Base-by-base conservation (phyloP, 441 rosid species). In the Erysimum pusillum region DNA sequence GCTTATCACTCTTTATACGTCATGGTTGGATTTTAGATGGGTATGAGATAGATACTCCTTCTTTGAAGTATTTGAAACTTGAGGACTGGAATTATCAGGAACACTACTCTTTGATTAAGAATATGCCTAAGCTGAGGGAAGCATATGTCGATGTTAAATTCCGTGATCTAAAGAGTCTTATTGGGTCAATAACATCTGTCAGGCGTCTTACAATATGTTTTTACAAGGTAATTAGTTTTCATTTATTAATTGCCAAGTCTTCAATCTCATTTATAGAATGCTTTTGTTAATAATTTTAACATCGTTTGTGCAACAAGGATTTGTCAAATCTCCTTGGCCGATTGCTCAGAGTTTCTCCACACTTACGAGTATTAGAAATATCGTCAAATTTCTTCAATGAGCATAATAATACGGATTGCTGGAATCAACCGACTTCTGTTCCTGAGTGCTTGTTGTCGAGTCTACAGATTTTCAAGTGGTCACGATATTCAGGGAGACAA, bases 21-120 rank as follows among this genome's bases (percentile, higher is more conserved):
- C 1, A 12, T 12, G 0, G 2, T 20, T 12, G 0, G 4, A 1
- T 0, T 31, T 3, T n/a, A 8, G 7, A 22, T 14, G 11, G 51
- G 73, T 68, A 38, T 68, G 60, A 2, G 44, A 34, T 66, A 66
- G 34, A 66, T 49, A 49, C 70, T 48, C 58, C 56, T 49, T 18
- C 34, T 20, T 67, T 67, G 6, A 14, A 39, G 32, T 41, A 35
- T 20, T 14, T 36, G 7, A 67, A 20, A 36, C 36, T 52, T 67
- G 4, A 5, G 36, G 36, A 67, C 1, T 8, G 28, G 38, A 14
- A 1, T 34, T 0, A 8, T 15, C 1, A 0, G 2, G 0, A 9
- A 6, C 42, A 28, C 5, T 0, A 25, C 8, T 25, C 0, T 28
- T 32, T 13, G 13, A 25, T 56, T 56, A 15, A 20, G 12, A 28